Conservation (phyloP, 192 early-diverging fungal species). For the Coemansia sp. region DNA sequence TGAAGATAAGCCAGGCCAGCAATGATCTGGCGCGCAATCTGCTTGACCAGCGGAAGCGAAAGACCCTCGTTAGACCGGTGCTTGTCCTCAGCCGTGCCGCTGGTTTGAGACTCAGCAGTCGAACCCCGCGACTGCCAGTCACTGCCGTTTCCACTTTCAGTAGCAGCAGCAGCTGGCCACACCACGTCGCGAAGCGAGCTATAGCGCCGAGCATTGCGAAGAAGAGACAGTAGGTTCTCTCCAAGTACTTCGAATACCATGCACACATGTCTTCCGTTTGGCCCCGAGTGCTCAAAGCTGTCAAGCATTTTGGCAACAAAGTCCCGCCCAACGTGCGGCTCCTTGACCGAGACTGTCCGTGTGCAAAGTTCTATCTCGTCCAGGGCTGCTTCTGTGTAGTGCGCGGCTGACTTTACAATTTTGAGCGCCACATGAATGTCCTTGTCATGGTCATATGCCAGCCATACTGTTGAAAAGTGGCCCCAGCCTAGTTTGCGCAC, state of each 20-base stretch:
- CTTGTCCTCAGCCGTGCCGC: constrained; percentile 18
- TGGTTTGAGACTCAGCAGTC: neutral
- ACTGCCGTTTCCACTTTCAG: constrained; percentile 24
- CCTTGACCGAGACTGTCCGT: constrained; percentile 60
- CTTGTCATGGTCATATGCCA: constrained; percentile 73
- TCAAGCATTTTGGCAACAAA: constrained; percentile 89
- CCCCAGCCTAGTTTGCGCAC: constrained; percentile 97
- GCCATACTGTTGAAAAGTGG: constrained; percentile 98
- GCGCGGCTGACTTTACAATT: constrained; percentile 92
- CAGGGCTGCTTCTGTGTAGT: constrained; percentile 93
- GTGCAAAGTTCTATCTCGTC: constrained; percentile 96
- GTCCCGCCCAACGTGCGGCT: constrained; percentile 39
- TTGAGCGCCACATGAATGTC: constrained; percentile 91
- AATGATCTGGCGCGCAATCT: constrained; percentile 87
- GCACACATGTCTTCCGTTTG: constrained; percentile 88
- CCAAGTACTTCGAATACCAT: constrained; percentile 99
- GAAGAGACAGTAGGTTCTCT: constrained; percentile 88
- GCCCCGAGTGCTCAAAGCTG: constrained; percentile 85
- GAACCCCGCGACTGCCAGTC: constrained; percentile 3
- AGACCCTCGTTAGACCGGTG: constrained; percentile 63
- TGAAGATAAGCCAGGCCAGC: constrained; percentile 94
- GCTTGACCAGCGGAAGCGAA: constrained; percentile 81
- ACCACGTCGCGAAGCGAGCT: constrained; percentile 37
- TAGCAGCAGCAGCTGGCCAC: constrained; percentile 20
- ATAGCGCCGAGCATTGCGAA: constrained; percentile 61